phyloP scores from a whole-genome alignment of 2,329 filamentous ascomycete species.

The Diaporthe destruens region DNA sequence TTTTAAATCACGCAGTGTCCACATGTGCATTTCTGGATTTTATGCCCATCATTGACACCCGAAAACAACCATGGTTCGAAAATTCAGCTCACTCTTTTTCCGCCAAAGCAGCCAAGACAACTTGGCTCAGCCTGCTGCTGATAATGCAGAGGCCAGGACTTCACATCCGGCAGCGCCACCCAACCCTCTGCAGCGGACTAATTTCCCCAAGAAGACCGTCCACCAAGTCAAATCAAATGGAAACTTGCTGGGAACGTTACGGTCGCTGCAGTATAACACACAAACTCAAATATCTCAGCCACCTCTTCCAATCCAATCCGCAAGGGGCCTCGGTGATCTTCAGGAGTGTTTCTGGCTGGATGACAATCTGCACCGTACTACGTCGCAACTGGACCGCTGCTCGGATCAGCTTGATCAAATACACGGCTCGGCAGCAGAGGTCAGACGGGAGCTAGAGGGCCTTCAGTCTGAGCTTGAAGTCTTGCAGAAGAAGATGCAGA shows the following conservation, averaged over 20 bases:
- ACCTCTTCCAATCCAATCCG: background rate
- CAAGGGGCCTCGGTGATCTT: slow-evolving; percentile 9
- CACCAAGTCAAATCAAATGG: slow-evolving; percentile 18
- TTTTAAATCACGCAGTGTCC: slow-evolving; percentile 19
- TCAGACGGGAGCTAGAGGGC: slow-evolving; percentile 23
- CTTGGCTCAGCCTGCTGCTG: background rate
- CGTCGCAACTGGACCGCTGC: slow-evolving; percentile 10
- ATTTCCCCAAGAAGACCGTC: slow-evolving; percentile 6
- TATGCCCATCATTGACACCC: background rate
- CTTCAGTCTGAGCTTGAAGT: background rate
- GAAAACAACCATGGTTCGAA: background rate
- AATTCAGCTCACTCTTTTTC: slow-evolving; percentile 26
- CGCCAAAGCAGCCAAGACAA: slow-evolving; percentile 3
- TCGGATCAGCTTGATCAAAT: slow-evolving; percentile 12
- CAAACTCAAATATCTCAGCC: background rate
- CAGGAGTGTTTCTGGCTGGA: slow-evolving; percentile 32
- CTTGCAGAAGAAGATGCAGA: background rate
- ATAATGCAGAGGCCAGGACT: background rate
- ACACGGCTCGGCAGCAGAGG: slow-evolving; percentile 5
- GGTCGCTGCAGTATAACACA: background rate
- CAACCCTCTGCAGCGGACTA: slow-evolving; percentile 5
- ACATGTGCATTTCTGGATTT: background rate
- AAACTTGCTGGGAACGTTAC: background rate
- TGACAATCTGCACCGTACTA: slow-evolving; percentile 20
- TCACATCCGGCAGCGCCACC: background rate